Evolutionary conservation across 2,329 filamentous ascomycete species (phyloP).

Genomic region (Colletotrichum orbiculare): DNA sequence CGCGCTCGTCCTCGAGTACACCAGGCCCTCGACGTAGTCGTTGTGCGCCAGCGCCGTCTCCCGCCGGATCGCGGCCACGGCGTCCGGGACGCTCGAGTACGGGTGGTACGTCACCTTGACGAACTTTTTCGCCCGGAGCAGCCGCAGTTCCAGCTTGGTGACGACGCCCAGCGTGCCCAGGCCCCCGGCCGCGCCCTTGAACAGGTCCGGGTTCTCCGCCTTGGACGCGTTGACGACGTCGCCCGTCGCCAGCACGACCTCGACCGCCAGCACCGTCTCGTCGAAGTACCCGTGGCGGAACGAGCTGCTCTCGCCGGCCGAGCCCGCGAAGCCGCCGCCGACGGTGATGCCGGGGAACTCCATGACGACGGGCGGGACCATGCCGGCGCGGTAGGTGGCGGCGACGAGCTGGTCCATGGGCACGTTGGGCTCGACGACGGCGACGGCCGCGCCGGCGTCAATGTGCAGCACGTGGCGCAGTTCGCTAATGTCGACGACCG

Average conservation of each 20-base stretch:
- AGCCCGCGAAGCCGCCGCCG: conserved; percentile 75
- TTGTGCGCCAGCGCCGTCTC: conserved; percentile 51
- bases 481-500: conserved; percentile 74
- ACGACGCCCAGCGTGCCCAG: conserved; percentile 76
- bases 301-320: conserved; percentile 75
- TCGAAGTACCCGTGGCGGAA: conserved; percentile 76
- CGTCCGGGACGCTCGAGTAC: conserved; percentile 50
- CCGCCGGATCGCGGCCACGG: conserved; percentile 56
- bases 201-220: conserved; percentile 67
- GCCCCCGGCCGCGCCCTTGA: conserved; percentile 72
- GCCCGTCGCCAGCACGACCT: conserved; percentile 74
- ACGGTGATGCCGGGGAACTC: conserved; percentile 80
- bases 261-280: conserved; percentile 68
- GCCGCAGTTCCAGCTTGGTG: conserved; percentile 70
- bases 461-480: conserved; percentile 73
- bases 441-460: conserved; percentile 63
- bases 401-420: conserved; percentile 73
- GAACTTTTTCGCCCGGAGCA: conserved; percentile 64
- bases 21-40: conserved; percentile 77
- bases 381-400: conserved; percentile 63
- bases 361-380: conserved; percentile 75
- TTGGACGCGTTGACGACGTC: conserved; percentile 65
- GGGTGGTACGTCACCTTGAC: conserved; percentile 70
- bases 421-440: conserved; percentile 77
- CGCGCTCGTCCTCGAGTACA: conserved; percentile 65